Conservation (phyloP, 2,329 filamentous ascomycete genomes). For the Gyromitra esculenta region DNA sequence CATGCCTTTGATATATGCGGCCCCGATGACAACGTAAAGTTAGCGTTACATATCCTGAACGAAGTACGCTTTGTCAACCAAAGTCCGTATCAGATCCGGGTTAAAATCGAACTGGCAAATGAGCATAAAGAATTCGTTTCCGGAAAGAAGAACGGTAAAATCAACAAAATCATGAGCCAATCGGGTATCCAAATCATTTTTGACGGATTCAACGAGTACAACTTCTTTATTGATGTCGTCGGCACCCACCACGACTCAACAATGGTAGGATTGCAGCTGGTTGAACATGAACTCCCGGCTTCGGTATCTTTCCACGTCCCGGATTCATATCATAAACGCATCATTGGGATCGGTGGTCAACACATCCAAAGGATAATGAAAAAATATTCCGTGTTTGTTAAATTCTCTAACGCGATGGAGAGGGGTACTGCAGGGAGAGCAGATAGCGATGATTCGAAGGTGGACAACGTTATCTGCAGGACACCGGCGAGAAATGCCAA, state of each 20-base stretch:
- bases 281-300: constrained; percentile 98
- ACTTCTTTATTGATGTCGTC: constrained; percentile 99
- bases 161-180: constrained; percentile 99
- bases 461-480: constrained; percentile 92
- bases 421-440: constrained; percentile 77
- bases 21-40: constrained; percentile 94
- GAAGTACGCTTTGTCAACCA: constrained; percentile 89
- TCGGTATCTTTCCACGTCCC: constrained; percentile 99
- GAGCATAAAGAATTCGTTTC: constrained; percentile 99
- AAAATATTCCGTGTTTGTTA: constrained; percentile 99
- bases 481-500: constrained; percentile 97
- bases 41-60: constrained; percentile 91
- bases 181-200: constrained; percentile 98
- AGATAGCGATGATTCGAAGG: constrained; percentile 91
- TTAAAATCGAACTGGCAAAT: constrained; percentile 98
- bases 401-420: constrained; percentile 99
- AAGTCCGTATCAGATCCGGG: constrained; percentile 88
- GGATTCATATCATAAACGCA: constrained; percentile 98
- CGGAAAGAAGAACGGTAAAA: constrained; percentile 99
- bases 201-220: constrained; percentile 99
- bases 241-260: constrained; percentile 91
- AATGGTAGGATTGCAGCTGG: constrained; percentile 88
- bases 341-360: constrained; percentile 97
- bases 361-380: constrained; percentile 99
- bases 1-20: constrained; percentile 93